Evolutionary conservation across 2,329 filamentous ascomycete genomes (phyloP), one percentile per base, ranked within the genome.

Genomic region (Grosmannia serpens): DNA sequence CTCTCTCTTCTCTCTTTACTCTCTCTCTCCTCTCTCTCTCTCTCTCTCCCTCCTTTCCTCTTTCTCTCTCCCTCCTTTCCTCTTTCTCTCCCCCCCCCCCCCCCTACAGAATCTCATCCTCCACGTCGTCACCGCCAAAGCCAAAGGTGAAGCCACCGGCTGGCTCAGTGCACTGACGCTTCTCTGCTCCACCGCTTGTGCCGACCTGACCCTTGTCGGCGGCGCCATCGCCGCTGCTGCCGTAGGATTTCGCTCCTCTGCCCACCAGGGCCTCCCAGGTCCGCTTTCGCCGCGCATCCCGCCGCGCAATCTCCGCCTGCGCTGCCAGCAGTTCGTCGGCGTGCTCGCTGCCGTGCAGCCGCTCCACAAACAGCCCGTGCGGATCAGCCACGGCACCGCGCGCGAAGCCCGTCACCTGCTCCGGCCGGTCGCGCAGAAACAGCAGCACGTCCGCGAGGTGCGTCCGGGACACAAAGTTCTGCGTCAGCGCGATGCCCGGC

Each of bases 391-490:
- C 78, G 17, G 85, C 80, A 35, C 83, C 82, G 54, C 27, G 46
- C 0, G 49, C 54, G 69, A 97, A 97, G 0, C 94, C 92, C 27
- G 89, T 94, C 2, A 96, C 85, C 68, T 95, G 91, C 60, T 92
- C 87, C 2, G 87, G 74, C 70, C 90, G 91, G 69, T 96, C 86
- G 56, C 82, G 81, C 65, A 97, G 71, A 65, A 97, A 97, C 1
- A 82, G 82, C 56, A 97, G 71, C 0, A 91, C 91, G 50, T 89
- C 84, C 0, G 80, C 76, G 2, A 96, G 73, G 66, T 92, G 87
- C 4, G 83, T 84, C 61, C 75, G 75, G 46, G 94, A 91, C 15
- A 97, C 89, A 68, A 97, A 96, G 69, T 97, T 97, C 70, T 97
- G 92, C 9, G 92, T 97, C 63, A 97, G 79, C 4, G 92, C 94